phyloP scores from a whole-genome alignment of 2,329 filamentous ascomycete species.

The Capronia americana region DNA sequence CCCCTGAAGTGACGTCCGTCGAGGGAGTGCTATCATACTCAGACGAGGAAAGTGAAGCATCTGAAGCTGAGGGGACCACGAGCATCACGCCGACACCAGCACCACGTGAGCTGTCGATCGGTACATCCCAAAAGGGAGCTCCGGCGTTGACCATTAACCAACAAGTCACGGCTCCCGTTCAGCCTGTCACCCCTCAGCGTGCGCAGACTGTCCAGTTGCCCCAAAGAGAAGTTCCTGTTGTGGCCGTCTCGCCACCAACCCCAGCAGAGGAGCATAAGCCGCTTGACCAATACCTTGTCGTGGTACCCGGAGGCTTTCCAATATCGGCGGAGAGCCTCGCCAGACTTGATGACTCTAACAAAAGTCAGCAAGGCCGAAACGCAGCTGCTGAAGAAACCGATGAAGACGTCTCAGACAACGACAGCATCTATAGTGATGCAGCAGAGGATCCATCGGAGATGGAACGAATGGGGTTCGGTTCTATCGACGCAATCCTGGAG shows the following conservation, averaged over 20 bases:
- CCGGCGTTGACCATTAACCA: constrained; percentile 8
- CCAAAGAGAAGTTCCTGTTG: constrained; percentile 47
- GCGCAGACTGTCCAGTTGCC: neutral
- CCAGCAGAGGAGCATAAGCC: constrained; percentile 49
- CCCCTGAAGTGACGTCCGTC: constrained; percentile 72
- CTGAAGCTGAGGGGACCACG: constrained; percentile 21
- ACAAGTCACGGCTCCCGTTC: constrained; percentile 8
- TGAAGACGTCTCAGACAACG: constrained; percentile 39
- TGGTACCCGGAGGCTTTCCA: constrained; percentile 67
- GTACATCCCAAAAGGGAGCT: neutral
- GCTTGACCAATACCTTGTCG: constrained; percentile 48
- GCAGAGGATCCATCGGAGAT: constrained; percentile 43
- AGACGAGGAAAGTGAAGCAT: constrained; percentile 54
- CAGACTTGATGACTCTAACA: constrained; percentile 15
- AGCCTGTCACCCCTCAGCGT: neutral
- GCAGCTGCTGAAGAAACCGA: constrained; percentile 13
- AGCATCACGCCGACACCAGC: neutral
- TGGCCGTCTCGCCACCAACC: constrained; percentile 56
- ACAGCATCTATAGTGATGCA: constrained; percentile 55
- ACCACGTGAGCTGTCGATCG: neutral
- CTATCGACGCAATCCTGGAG: constrained; percentile 57
- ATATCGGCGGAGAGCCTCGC: constrained; percentile 35
- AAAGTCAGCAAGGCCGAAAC: neutral
- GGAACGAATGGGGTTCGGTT: constrained; percentile 54
- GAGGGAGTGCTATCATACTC: constrained; percentile 70